A percentile compares a stretch with the other conserved stretches of the same genome.
Evolutionary conservation across 371 early-diverging fungal species (phyloP).

Genomic region (Phascolomyces articulosus): DNA sequence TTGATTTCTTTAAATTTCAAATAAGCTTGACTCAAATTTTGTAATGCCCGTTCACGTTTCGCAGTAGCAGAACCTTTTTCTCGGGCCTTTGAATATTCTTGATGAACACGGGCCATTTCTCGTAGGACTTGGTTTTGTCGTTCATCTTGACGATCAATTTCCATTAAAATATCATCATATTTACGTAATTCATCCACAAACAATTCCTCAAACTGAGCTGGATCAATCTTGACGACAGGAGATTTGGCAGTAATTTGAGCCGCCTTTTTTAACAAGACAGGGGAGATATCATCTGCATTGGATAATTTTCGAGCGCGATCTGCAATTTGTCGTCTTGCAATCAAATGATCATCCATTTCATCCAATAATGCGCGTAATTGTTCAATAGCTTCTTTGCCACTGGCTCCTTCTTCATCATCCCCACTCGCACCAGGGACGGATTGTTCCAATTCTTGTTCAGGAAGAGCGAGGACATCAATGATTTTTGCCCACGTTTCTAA

Average conservation of each 20-base stretch:
- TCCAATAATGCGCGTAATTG: conserved; percentile 27
- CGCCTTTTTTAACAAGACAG: conserved; percentile 46
- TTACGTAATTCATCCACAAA: conserved; percentile 71
- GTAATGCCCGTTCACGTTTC: conserved; percentile 68
- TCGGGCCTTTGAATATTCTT: conserved; percentile 63
- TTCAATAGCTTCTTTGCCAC: conserved; percentile 6
- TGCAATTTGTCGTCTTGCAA: conserved; percentile 26
- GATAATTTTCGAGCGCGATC: conserved; percentile 44
- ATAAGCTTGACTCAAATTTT: conserved; percentile 69
- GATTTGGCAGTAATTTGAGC: conserved; percentile 56
- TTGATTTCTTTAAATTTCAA: conserved; percentile 68
- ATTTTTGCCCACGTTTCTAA: conserved; percentile 63
- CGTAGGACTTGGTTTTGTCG: conserved; percentile 64
- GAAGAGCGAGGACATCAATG: conserved; percentile 39
- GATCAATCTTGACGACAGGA: conserved; percentile 72
- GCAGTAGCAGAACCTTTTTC: conserved; percentile 52
- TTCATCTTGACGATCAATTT: conserved; percentile 58
- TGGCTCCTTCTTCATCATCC: conserved; percentile 8
- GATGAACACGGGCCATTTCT: conserved; percentile 54
- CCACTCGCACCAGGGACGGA: conserved; percentile 26
- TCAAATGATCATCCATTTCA: conserved; percentile 36
- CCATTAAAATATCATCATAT: conserved; percentile 68
- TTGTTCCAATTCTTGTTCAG: conserved; percentile 40
- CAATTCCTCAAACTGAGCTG: conserved; percentile 80
- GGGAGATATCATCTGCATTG: conserved; percentile 76